Conservation (phyloP, 371 early-diverging fungal genomes). For the Cladochytrium tenue region DNA sequence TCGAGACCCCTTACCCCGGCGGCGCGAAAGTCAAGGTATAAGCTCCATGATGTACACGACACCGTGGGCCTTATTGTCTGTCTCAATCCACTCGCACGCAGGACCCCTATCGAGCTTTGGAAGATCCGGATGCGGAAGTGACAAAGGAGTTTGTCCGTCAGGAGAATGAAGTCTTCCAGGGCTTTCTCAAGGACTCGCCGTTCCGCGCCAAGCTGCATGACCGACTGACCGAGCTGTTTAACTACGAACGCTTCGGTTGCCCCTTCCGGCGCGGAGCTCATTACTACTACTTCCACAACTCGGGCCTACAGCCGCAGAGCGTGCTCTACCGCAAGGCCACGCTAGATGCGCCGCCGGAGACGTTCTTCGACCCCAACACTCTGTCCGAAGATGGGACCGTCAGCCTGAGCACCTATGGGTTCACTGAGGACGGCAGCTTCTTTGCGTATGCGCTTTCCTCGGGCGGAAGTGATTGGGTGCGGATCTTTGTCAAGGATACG, state of each 20-base stretch:
- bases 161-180: constrained; percentile 35
- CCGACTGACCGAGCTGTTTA: constrained; percentile 34
- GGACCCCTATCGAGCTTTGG: constrained; percentile 44
- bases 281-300: constrained; percentile 67
- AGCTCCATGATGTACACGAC: not conserved
- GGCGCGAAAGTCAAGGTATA: constrained; percentile 12
- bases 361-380: constrained; percentile 51
- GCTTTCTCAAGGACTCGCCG: constrained; percentile 13
- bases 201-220: constrained; percentile 22
- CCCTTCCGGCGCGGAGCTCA: constrained; percentile 58
- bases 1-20: constrained; percentile 48
- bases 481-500: constrained; percentile 46
- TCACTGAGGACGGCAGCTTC: constrained; percentile 56
- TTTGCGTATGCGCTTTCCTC: constrained; percentile 45
- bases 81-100: too few species aligned
- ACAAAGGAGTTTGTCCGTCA: constrained; percentile 40
- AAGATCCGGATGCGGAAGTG: constrained; percentile 44
- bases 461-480: constrained; percentile 64
- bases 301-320: constrained; percentile 65
- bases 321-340: constrained; percentile 38
- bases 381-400: constrained; percentile 62
- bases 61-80: not conserved
- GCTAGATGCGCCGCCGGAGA: constrained; percentile 21
- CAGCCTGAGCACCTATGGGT: constrained; percentile 30
- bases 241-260: constrained; percentile 47